These are phyloP conservation scores for Corynespora cassiicola DNA, from an alignment of 2,329 filamentous ascomycete species.

Conservation along the genomic window DNA sequence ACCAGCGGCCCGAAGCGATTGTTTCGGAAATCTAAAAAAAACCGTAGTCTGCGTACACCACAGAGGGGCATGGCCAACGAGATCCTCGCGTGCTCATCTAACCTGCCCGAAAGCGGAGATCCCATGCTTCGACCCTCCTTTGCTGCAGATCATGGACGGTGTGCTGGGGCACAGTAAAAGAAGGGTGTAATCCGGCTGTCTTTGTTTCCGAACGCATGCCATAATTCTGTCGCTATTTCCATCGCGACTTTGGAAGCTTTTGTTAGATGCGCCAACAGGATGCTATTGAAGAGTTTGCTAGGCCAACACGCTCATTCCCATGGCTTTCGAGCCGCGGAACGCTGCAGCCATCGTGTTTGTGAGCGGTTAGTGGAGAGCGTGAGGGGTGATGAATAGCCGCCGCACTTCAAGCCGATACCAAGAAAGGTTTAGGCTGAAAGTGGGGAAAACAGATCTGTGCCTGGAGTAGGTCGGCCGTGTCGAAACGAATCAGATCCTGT, in stretches of 20 bases:
- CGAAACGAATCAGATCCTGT: no score
- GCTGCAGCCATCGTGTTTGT: no score
- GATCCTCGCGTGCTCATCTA: conserved; percentile 13
- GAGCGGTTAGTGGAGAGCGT: no score
- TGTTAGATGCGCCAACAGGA: no score
- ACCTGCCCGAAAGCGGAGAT: conserved; percentile 19
- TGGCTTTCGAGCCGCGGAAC: no score
- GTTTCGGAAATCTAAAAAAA: conserved; percentile 37
- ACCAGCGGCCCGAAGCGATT: conserved; percentile 39
- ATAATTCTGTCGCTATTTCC: conserved; percentile 20
- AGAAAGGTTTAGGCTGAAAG: no score
- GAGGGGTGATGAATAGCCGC: no score
- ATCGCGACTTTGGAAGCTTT: conserved; percentile 8
- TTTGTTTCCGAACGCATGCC: conserved; percentile 21
- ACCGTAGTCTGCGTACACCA: conserved; percentile 38
- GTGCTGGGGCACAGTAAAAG: conserved; percentile 9
- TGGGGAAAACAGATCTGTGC: no score
- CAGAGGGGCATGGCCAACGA: conserved; percentile 14
- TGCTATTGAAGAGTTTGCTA: no score
- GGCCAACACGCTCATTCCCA: no score
- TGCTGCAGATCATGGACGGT: conserved; percentile 1
- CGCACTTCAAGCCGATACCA: no score
- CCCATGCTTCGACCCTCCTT: conserved; percentile 13
- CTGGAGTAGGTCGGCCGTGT: no score
- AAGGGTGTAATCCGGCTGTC: conserved; percentile 16